phyloP scores from a whole-genome alignment of 1,284 basidiomycete species.

The Cryptococcus sp. region DNA sequence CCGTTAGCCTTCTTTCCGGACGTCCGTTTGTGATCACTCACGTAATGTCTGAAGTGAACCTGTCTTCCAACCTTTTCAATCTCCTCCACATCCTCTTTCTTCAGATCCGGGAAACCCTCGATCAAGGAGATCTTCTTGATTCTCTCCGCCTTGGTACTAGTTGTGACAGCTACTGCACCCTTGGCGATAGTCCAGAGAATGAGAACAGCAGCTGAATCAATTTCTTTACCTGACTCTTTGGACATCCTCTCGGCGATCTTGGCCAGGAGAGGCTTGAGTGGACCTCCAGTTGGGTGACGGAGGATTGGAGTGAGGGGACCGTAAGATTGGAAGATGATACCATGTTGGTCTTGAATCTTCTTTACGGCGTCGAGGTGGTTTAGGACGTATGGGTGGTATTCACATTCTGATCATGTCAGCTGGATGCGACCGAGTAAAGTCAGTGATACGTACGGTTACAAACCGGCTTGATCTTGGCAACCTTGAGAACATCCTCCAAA shows the following conservation, averaged over 20 bases:
- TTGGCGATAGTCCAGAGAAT: constrained; percentile 60
- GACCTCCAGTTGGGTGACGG: constrained; percentile 54
- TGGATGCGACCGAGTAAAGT: constrained; percentile 38
- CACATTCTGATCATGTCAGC: constrained; percentile 59
- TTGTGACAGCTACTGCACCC: constrained; percentile 61
- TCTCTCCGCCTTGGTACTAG: constrained; percentile 59
- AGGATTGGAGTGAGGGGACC: constrained; percentile 55
- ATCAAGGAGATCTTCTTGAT: constrained; percentile 61
- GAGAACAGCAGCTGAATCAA: constrained; percentile 57
- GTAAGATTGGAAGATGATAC: constrained; percentile 63
- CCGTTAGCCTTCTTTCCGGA: not conserved
- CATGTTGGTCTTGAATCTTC: constrained; percentile 56
- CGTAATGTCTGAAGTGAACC: constrained; percentile 53
- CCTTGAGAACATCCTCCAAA: constrained; percentile 29
- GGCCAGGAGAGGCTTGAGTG: constrained; percentile 54
- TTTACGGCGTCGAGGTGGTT: constrained; percentile 58
- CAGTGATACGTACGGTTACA: constrained; percentile 55
- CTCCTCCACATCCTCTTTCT: constrained; percentile 57
- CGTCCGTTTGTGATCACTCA: constrained; percentile 7
- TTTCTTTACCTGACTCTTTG: constrained; percentile 48
- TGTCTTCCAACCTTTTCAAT: constrained; percentile 61
- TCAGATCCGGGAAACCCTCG: constrained; percentile 58
- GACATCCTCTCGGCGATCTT: constrained; percentile 45
- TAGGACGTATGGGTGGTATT: constrained; percentile 71
- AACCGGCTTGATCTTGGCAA: constrained; percentile 59